A percentile compares a stretch with the other conserved stretches of the same genome.
phyloP scores from a whole-genome alignment of 2,329 filamentous ascomycete species.

The Apiospora kogelbergensis region DNA sequence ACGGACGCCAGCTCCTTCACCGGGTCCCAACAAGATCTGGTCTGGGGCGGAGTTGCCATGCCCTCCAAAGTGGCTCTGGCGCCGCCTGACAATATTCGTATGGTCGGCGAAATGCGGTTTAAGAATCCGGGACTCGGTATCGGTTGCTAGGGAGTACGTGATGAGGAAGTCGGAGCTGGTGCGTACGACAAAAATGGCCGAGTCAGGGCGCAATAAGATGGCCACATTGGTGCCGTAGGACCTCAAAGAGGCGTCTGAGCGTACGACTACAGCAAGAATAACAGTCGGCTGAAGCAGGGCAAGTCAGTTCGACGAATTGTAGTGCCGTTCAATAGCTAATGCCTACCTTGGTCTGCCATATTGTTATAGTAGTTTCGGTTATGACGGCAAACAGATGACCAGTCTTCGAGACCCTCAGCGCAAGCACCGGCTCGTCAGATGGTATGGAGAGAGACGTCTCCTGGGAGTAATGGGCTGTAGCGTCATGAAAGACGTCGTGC shows the following conservation, averaged over 20 bases:
- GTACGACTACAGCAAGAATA: slow-evolving; percentile 79
- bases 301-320: neutral
- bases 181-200: slow-evolving; percentile 86
- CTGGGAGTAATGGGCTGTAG: slow-evolving; percentile 27
- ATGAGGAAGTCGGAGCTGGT: slow-evolving; percentile 86
- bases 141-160: slow-evolving; percentile 88
- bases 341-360: slow-evolving; percentile 92
- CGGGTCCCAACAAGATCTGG: slow-evolving; percentile 69
- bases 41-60: slow-evolving; percentile 56
- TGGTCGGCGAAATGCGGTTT: slow-evolving; percentile 75
- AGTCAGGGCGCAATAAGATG: slow-evolving; percentile 85
- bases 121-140: slow-evolving; percentile 80
- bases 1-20: slow-evolving; percentile 77
- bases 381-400: slow-evolving; percentile 86
- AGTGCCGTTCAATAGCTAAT: neutral
- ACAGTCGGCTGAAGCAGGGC: slow-evolving; percentile 70
- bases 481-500: slow-evolving; percentile 44
- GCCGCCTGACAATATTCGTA: slow-evolving; percentile 61
- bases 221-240: slow-evolving; percentile 85
- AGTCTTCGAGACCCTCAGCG: slow-evolving; percentile 73
- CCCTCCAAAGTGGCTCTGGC: slow-evolving; percentile 61
- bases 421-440: slow-evolving; percentile 63
- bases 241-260: slow-evolving; percentile 75
- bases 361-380: slow-evolving; percentile 79
- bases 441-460: slow-evolving; percentile 40